phyloP scores from a whole-genome alignment of 805 yeast genomes.

The Debaryomyces castellii region DNA sequence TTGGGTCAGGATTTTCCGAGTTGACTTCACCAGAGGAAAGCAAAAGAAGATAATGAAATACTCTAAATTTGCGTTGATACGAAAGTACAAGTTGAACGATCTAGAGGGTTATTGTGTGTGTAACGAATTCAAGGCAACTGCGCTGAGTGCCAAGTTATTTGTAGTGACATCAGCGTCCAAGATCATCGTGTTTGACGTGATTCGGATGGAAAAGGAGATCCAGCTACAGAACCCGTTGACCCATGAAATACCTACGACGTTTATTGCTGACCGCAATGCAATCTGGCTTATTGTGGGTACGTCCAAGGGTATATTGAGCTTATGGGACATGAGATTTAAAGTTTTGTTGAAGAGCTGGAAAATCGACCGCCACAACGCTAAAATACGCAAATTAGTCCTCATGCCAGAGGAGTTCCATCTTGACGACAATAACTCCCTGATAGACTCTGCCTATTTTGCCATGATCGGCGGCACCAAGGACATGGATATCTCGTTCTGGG shows the following conservation, averaged over 20 bases:
- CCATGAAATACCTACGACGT: slow-evolving; percentile 66
- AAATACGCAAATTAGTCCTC: slow-evolving; percentile 48
- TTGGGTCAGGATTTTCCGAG: slow-evolving; percentile 33
- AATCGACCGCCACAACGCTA: slow-evolving; percentile 34
- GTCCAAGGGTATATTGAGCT: slow-evolving; percentile 62
- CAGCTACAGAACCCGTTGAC: slow-evolving; percentile 52
- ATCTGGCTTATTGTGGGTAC: slow-evolving; percentile 79
- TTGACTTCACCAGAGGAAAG: slow-evolving; percentile 35
- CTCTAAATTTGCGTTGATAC: slow-evolving; percentile 28
- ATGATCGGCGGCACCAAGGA: slow-evolving; percentile 19
- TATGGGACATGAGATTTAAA: slow-evolving; percentile 81
- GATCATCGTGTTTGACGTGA: slow-evolving; percentile 55
- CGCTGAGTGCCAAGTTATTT: slow-evolving; percentile 44
- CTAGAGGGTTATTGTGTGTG: slow-evolving; percentile 45
- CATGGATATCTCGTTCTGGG: slow-evolving; percentile 71
- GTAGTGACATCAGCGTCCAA: slow-evolving; percentile 54
- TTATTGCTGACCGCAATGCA: slow-evolving; percentile 52
- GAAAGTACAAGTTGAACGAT: slow-evolving; percentile 38
- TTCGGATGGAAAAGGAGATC: slow-evolving; percentile 47
- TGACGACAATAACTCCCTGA: slow-evolving; percentile 18
- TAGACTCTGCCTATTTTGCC: slow-evolving; percentile 6
- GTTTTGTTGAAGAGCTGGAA: slow-evolving; percentile 62
- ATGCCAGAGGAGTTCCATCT: slow-evolving; percentile 41
- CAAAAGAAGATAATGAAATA: slow-evolving; percentile 29
- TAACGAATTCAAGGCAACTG: slow-evolving; percentile 40